A percentile compares a stretch with the other conserved stretches of the same genome.
phyloP scores from a whole-genome alignment of 2,329 filamentous ascomycete genomes.

The Penicillium sp. region DNA sequence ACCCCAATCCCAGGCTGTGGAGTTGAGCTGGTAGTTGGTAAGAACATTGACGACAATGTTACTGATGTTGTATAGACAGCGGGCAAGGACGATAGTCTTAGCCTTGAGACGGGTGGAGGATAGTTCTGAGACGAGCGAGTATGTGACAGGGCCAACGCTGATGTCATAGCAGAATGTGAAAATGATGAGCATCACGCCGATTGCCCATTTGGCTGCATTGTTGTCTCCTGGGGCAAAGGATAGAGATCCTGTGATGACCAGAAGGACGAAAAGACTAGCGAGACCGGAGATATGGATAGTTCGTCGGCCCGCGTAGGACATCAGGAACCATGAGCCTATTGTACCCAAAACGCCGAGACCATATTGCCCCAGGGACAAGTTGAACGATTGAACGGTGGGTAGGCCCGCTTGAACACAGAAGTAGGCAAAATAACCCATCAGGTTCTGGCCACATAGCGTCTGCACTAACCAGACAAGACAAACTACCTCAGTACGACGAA shows the following conservation, averaged over 20 bases:
- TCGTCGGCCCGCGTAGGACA: conserved; percentile 42
- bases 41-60: conserved; percentile 47
- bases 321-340: conserved; percentile 52
- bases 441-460: conserved; percentile 59
- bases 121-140: conserved; percentile 53
- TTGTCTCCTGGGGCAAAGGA: conserved; percentile 28
- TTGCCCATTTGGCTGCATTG: conserved; percentile 37
- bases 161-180: conserved; percentile 54
- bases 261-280: conserved; percentile 26
- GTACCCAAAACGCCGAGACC: conserved; percentile 59
- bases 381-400: conserved; percentile 14
- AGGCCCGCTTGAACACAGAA: conserved; percentile 51
- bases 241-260: conserved; percentile 31
- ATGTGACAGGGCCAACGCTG: conserved; percentile 56
- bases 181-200: conserved; percentile 48
- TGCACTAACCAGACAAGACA: conserved; percentile 63
- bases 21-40: conserved; percentile 34
- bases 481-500: conserved; percentile 71
- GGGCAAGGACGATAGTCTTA: conserved; percentile 56
- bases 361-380: conserved; percentile 26
- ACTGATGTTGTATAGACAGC: conserved; percentile 51
- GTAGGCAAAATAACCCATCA: conserved; percentile 62
- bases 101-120: conserved; percentile 54
- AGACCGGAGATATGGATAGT: conserved; percentile 39
- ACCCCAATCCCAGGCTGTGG: conserved; percentile 40